Base-by-base conservation (phyloP, 352 stramenopile species). In the Pythium brachiatum region DNA sequence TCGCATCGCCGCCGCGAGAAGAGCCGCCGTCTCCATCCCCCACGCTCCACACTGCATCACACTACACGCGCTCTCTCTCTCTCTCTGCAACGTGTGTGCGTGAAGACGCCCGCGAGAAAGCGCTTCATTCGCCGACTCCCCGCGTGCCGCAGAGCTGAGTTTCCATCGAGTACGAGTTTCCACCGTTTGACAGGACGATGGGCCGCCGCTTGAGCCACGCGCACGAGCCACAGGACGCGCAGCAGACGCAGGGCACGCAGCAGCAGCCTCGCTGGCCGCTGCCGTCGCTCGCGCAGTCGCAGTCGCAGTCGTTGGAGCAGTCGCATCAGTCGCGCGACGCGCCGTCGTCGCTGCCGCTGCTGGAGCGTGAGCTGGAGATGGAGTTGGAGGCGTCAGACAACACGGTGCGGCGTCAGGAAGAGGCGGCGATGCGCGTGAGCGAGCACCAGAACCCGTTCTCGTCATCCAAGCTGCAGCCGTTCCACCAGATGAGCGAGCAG, bases 371-470 rank as follows among this genome's bases (percentile, higher is more conserved):
- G 50, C 50, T 72, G 2, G 66, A 68, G 34, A 60, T 72, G 50
- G 66, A 72, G 23, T 7, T 65, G 15, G 48, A 62, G 21, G 60
- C 44, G 23, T 64, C 54, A 21, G 54, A 60, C 52, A 58, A 59
- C 39, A 66, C 64, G 21, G 9, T 59, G 11, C 53, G 51, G 21
- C 64, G 53, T 32, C 52, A 62, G 36, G 64, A 71, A 27, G 64
- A 71, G 16, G 57, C 32, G 7, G 58, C 57, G 26, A 46, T 71
- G 52, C 64, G 58, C 55, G 66, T 57, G 39, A 65, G 59, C 51
- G 66, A 68, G 54, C 60, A 68, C 54, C 39, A 61, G 27, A 66
- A 70, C 25, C 64, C 64, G 43, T 72, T 72, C 52, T 61, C 50
- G 23, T 47, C 47, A 11, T 72, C 66, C 44, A 59, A 57, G 13